Base-by-base conservation (phyloP, 805 yeast genomes). In the Starmera quercuum region DNA sequence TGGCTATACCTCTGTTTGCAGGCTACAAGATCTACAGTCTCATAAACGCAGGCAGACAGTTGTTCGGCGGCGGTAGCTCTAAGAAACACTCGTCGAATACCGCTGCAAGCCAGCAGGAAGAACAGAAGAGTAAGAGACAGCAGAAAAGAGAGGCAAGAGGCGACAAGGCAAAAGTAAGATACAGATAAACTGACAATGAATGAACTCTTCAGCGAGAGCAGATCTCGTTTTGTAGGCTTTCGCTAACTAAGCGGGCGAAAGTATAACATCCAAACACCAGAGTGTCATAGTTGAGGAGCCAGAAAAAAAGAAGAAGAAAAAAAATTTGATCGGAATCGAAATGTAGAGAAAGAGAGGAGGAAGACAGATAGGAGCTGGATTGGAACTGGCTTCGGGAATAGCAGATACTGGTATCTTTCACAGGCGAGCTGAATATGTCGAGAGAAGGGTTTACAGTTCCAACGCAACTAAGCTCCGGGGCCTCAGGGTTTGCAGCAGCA, bases 361-460 rank as follows among this genome's bases (percentile, higher is more conserved):
- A n/a, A n/a, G n/a, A n/a, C n/a, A n/a, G n/a, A n/a, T n/a, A n/a
- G n/a, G n/a, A n/a, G n/a, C n/a, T n/a, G n/a, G n/a, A n/a, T n/a
- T n/a, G n/a, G n/a, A n/a, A n/a, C n/a, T n/a, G n/a, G n/a, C n/a
- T n/a, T n/a, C n/a, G n/a, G n/a, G n/a, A n/a, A n/a, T n/a, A n/a
- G n/a, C n/a, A n/a, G n/a, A n/a, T n/a, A n/a, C n/a, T n/a, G n/a
- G n/a, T n/a, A n/a, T n/a, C n/a, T n/a, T n/a, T n/a, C n/a, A n/a
- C n/a, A n/a, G n/a, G n/a, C n/a, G n/a, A n/a, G n/a, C n/a, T n/a
- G 26, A 6, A 13, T 14, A 25, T 25, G 70, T 63, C 68, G 54
- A 84, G 88, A 73, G 95, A 84, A 76, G 94, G 94, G 42, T 84
- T 84, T 59, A 76, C 77, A 41, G 83, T 83, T 44, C 88, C 88